These are phyloP conservation scores for Butyriboletus loyo DNA, from an alignment of 768 basidiomycete genomes.

Conservation along the genomic window DNA sequence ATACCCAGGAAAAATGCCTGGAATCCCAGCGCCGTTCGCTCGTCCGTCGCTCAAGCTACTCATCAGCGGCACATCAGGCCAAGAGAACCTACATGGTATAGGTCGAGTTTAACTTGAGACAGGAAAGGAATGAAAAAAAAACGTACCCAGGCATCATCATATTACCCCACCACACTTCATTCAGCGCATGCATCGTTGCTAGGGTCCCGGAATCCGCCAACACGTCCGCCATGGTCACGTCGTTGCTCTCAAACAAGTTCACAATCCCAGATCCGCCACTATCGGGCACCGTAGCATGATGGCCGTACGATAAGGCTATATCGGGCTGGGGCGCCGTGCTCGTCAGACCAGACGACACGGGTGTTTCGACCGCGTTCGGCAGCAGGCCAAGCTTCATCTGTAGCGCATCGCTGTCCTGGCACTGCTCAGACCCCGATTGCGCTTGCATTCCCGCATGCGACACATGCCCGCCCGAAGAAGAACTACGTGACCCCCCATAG, in stretches of 20 bases:
- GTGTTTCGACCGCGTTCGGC: neutral
- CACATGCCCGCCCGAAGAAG: conserved; percentile 27
- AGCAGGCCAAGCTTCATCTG: conserved; percentile 24
- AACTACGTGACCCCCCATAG: conserved; percentile 27
- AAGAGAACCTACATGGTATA: conserved; percentile 32
- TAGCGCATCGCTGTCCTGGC: conserved; percentile 30
- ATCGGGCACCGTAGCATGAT: neutral
- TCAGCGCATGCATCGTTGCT: conserved; percentile 70
- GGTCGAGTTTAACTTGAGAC: neutral
- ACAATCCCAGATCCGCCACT: neutral
- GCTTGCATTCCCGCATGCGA: conserved; percentile 16
- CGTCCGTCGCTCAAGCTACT: conserved; percentile 18
- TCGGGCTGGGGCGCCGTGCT: conserved; percentile 23
- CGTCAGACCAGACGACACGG: neutral
- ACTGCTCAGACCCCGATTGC: conserved; percentile 14
- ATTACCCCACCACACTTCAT: conserved; percentile 70
- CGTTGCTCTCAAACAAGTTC: neutral
- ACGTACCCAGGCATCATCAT: conserved; percentile 81
- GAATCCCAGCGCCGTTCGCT: conserved; percentile 10
- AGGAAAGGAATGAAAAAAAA: neutral
- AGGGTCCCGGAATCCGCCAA: conserved; percentile 51
- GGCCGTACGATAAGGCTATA: conserved; percentile 35
- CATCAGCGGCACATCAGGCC: conserved; percentile 30
- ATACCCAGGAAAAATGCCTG: conserved; percentile 18
- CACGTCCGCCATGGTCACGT: conserved; percentile 25